Evolutionary conservation across 345 rosid species (phyloP), one percentile per base, ranked within the genome.

Genomic region (Noccaea bulbosa): DNA sequence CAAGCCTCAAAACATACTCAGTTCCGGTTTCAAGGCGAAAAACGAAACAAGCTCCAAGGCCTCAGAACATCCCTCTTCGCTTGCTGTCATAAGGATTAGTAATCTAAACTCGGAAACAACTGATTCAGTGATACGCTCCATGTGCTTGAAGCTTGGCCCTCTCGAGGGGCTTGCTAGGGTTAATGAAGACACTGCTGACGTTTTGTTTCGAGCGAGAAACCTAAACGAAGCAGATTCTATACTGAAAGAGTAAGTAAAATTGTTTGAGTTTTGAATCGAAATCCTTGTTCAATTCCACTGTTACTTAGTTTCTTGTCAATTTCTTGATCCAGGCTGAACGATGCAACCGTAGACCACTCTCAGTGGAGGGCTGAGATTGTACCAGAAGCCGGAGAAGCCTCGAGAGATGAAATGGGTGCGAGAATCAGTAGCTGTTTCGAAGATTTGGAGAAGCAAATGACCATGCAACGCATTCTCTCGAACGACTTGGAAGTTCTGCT

Each of bases 181-280:
- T 20, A 8, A 33, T 8, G 74, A 80, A 77, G 78, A 65, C 70
- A 64, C 51, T 45, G 58, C 38, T 32, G 58, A 72, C 2, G 71
- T 56, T 5, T 55, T 30, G 7, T 72, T 55, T 72, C 65, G 58
- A 37, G 65, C 46, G 49, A 47, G 47, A 46, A 35, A 48, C 51
- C 22, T 9, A 34, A 34, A 62, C 11, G 54, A 52, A 22, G 62
- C 47, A 52, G 43, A 71, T 62, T 71, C 46, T 20, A 41, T 62
- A 41, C 69, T 62, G 14, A 27, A 52, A 41, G 5, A 62, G 75
- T 71, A 61, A 50, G 62, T 51, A 46, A 24, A 12, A 20, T 22
- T 39, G 9, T 46, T 35, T 35, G 6, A 38, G 46, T 44, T 27
- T 68, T 68, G 47, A 56, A 22, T 56, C 15, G 46, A 3, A 6